Evolutionary conservation across 140 eudicot species (phyloP), one percentile per base, ranked within the genome.

Genomic region (Senecio squalidus): DNA sequence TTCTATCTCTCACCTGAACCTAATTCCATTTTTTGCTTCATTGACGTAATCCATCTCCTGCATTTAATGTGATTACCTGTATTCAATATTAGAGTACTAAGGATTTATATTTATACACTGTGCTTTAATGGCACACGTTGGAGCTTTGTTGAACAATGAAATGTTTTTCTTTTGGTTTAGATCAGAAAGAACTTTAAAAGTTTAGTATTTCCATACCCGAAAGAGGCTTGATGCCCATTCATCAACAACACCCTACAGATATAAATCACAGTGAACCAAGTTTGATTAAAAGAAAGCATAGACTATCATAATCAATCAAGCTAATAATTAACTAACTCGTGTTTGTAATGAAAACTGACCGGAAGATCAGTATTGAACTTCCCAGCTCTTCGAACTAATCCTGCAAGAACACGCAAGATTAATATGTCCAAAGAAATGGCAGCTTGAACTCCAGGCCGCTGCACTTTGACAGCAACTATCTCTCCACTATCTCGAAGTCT

Each of bases 201-300:
- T 55, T 58, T 64, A 64, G 45, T 17, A 54, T 44, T 62, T 56
- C 31, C 77, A 58, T 87, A 92, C 99, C 99, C 99, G 95, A 52
- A 92, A 92, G 69, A 92, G 96, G 71, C 99, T 92, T 44, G 96
- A 76, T 61, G 99, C 99, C 99, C 99, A 92, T 81, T 92, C 99
- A 69, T 92, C 99, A 62, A 92, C 83, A 41, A 92, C 84, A 56
- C 83, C 94, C 99, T 92, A 93, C 76, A 79, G 52, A 78, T 64
- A 51, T 40, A 70, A 57, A 57, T 59, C 62, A 41, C 14, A 52
- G 36, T 57, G 28, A 36, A 70, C 14, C n/a, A 50, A 29, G 18
- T 6, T 15, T 48, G 5, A 34, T 17, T 45, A 28, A 14, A 59
- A 34, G 30, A 36, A 33, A 13, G 41, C 6, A 29, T 51, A 66